Evolutionary conservation across 306 rosid genomes (phyloP), one percentile per base, ranked within the genome.

Genomic region (Notholithocarpus densiflorus): DNA sequence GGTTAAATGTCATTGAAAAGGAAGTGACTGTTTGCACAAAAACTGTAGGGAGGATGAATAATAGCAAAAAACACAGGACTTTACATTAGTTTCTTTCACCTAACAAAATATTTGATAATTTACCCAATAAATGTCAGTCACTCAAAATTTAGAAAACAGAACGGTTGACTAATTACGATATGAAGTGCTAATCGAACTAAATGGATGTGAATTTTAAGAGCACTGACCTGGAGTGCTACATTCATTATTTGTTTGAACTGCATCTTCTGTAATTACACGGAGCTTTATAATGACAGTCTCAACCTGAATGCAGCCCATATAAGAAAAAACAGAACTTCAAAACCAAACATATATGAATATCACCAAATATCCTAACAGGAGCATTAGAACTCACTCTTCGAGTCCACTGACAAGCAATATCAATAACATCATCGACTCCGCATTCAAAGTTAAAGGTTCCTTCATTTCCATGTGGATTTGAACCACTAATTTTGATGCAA

Each of bases 371-470:
- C 73, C 54, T 53, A 77, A 70, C 68, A 74, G 52, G 60, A 73
- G 75, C 68, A 71, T 56, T 3, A 56, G 57, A 75, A 92, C 97
- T 87, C 89, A 94, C 98, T 79, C 76, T 92, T 76, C 80, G 90
- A 77, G 74, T 84, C 86, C 83, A 76, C 62, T 88, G 92, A 86
- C 89, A 87, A 75, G 80, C 83, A 24, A 94, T 82, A 84, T 81
- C 80, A 79, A 91, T 54, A 76, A 94, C 86, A 80, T 92, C 89
- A 76, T 85, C 91, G 12, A 89, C 76, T 80, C 80, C 79, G 92
- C 94, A 94, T 88, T 94, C 97, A 80, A 86, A 83, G 79, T 87
- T 82, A 54, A 91, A 40, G 77, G 77, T 74, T 80, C 77, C 88
- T 51, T 83, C 85, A 72, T 80, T 73, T 82, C 75, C 79, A 71